phyloP scores from a whole-genome alignment of 352 stramenopile species.

The Plasmopara viticola region DNA sequence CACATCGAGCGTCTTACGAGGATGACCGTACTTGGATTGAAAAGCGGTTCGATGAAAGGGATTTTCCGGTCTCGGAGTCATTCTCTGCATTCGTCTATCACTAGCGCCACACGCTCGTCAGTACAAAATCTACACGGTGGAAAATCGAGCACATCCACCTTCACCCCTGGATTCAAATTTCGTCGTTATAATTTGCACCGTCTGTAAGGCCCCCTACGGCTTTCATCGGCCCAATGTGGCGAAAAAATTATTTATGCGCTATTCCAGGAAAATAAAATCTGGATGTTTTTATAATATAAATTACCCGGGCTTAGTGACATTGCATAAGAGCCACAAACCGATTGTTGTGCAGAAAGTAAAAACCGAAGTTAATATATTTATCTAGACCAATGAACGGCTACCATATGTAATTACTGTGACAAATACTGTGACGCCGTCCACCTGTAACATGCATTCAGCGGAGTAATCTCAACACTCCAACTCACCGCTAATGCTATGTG shows the following conservation, averaged over 20 bases:
- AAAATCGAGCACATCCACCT: not conserved
- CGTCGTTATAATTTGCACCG: not conserved
- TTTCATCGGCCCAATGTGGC: not conserved
- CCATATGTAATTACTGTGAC: no score
- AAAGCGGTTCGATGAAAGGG: not conserved
- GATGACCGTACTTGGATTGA: not conserved
- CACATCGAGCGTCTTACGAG: not conserved
- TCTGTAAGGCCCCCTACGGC: not conserved
- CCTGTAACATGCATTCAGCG: no score
- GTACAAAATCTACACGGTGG: not conserved
- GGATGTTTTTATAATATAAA: no score
- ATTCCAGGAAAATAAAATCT: not conserved
- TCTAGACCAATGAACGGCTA: no score
- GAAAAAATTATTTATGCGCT: not conserved
- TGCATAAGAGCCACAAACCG: no score
- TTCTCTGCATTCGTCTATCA: conserved; percentile 2
- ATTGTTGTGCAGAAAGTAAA: no score
- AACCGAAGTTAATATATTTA: no score
- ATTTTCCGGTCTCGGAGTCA: not conserved
- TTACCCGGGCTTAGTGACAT: no score
- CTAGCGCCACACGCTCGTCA: not conserved
- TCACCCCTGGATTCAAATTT: not conserved
- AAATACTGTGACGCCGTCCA: no score
- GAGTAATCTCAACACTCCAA: no score
- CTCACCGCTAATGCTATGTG: no score